Evolutionary conservation across 2,329 filamentous ascomycete species (phyloP).

Genomic region (Fusarium newnesense): DNA sequence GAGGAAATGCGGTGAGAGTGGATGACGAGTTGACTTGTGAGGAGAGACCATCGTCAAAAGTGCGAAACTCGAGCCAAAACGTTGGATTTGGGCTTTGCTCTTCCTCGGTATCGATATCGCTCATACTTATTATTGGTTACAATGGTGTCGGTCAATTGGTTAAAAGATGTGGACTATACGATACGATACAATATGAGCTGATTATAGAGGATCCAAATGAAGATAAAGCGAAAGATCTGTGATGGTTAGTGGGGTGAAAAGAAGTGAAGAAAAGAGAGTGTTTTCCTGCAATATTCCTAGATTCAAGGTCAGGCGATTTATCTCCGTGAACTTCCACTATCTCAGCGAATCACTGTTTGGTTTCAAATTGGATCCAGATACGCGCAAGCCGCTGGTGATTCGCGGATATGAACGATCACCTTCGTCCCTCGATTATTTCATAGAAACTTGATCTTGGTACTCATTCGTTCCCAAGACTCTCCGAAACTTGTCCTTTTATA

Average conservation of each 20-base stretch:
- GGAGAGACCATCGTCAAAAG: slow-evolving; percentile 54
- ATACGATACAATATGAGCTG: not conserved
- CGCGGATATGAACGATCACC: not conserved
- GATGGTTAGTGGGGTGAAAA: slow-evolving; percentile 12
- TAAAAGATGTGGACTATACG: not conserved
- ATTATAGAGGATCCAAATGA: not conserved
- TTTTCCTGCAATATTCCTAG: slow-evolving; percentile 14
- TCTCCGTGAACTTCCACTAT: slow-evolving; percentile 16
- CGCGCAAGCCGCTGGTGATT: slow-evolving; percentile 4
- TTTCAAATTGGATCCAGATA: slow-evolving; percentile 9
- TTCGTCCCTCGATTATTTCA: not conserved
- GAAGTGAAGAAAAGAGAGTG: not conserved
- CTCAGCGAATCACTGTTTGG: slow-evolving; percentile 22
- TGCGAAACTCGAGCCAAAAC: slow-evolving; percentile 60
- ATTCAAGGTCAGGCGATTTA: slow-evolving; percentile 37
- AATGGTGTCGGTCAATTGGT: slow-evolving; percentile 11
- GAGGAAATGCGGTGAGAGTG: slow-evolving; percentile 45
- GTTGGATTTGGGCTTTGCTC: slow-evolving; percentile 43
- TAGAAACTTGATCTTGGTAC: not conserved
- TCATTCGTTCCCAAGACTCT: not conserved
- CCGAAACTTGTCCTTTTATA: not conserved
- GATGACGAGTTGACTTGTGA: slow-evolving; percentile 11
- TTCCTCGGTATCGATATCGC: slow-evolving; percentile 33
- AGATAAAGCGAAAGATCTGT: not conserved
- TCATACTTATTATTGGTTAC: slow-evolving; percentile 27